Base-by-base conservation (phyloP, 495 filamentous ascomycete species). In the Lepidopterella palustris region DNA sequence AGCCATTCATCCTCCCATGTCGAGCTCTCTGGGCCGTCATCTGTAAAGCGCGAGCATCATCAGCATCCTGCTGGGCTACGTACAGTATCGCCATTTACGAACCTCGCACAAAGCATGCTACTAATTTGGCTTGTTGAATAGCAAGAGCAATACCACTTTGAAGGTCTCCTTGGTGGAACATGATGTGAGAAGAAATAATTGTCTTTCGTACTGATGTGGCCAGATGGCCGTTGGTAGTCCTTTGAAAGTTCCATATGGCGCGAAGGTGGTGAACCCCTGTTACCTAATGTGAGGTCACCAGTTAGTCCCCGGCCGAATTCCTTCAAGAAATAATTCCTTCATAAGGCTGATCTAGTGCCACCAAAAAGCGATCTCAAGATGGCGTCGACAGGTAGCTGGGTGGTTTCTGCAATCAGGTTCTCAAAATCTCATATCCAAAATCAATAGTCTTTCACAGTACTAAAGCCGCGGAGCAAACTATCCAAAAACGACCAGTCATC, bases 141-240 rank as follows among this genome's bases (percentile, higher is more conserved):
- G 93, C 90, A 23, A 80, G 71, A 5, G 79, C 75, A 65, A 97
- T 92, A 49, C 89, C 92, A 53, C 84, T 82, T 65, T 92, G 84
- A 5, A 96, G 73, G 59, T 80, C 82, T 21, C 92, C 92, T 51
- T 84, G 57, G 67, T 86, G 93, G 73, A 97, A 97, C 79, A 92
- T 87, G 4, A 40, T 76, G 45, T 2, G 35, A 2, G 35, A 13
- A 15, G 6, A 15, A 6, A 35, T 15, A 15, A 15, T 15, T 42
- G 35, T 2, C 13, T 42, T 11, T 3, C 9, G n/a, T n/a, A n/a
- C n/a, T n/a, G n/a, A n/a, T n/a, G n/a, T n/a, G n/a, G n/a, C n/a
- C n/a, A n/a, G n/a, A n/a, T n/a, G n/a, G n/a, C n/a, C n/a, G n/a
- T n/a, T n/a, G n/a, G n/a, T n/a, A n/a, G n/a, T n/a, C n/a, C n/a